phyloP scores from a whole-genome alignment of 2,329 filamentous ascomycete genomes.

The Fusarium abutilonis region DNA sequence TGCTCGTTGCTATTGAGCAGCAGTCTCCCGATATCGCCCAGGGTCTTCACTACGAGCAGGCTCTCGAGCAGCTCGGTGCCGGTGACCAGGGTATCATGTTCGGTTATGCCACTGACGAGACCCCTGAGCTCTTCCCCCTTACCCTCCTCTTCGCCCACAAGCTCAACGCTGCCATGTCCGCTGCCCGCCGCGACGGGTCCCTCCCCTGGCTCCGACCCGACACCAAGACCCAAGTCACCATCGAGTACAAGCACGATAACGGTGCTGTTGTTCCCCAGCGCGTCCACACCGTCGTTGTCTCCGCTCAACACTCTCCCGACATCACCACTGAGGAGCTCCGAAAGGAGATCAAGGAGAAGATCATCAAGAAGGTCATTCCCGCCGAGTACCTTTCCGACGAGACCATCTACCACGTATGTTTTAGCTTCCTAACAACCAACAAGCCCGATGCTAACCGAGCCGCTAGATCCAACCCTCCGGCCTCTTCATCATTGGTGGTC shows the following conservation, averaged over 20 bases:
- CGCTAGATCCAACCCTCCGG: constrained; percentile 92
- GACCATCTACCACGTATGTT: constrained; percentile 90
- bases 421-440: neutral
- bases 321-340: constrained; percentile 92
- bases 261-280: constrained; percentile 91
- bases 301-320: constrained; percentile 89
- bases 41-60: constrained; percentile 97
- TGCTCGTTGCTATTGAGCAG: constrained; percentile 98
- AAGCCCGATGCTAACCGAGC: constrained; percentile 15
- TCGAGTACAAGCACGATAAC: constrained; percentile 97
- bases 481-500: constrained; percentile 98
- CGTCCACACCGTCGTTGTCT: constrained; percentile 97
- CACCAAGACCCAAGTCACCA: constrained; percentile 99
- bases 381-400: constrained; percentile 90
- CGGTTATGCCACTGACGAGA: constrained; percentile 99
- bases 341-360: constrained; percentile 96
- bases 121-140: constrained; percentile 93
- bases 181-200: constrained; percentile 85
- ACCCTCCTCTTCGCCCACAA: constrained; percentile 95
- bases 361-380: constrained; percentile 94
- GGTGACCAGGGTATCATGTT: constrained; percentile 99
- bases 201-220: constrained; percentile 96
- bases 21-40: constrained; percentile 99
- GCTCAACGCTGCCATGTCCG: constrained; percentile 94
- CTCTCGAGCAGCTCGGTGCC: constrained; percentile 95